Base-by-base conservation (phyloP, 805 yeast species). In the Clavispora carvajalis region DNA sequence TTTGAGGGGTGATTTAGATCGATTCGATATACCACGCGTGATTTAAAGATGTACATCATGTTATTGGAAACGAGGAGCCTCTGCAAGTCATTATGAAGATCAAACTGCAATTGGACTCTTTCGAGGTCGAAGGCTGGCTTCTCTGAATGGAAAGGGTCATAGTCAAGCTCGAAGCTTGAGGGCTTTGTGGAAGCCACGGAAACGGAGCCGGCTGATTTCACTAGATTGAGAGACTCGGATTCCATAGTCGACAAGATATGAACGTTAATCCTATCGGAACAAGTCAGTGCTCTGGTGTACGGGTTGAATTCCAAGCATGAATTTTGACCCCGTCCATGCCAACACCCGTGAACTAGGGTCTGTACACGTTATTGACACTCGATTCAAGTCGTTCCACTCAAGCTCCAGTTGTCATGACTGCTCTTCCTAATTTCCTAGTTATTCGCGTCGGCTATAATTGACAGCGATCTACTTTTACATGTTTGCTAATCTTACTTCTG, bases 101-200 rank as follows among this genome's bases (percentile, higher is more conserved):
- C 59, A 45, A 67, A 67, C 40, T 66, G 73, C 11, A 68, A 59
- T 46, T 59, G 71, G 3, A 68, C 73, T 16, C 57, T 56, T 39
- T 68, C 73, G 9, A 69, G 44, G 6, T 52, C 55, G 38, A 64
- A 60, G 5, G 45, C 37, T 1, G 65, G 66, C 10, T 39, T 39
- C 17, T 51, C 55, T 16, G n/a, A 22, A 15, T 17, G 19, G 15
- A 33, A 13, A 11, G 13, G 24, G 11, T 18, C 10, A 1, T 25
- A 7, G 23, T 31, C 35, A n/a, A 8, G 22, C 15, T 38, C 37
- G 17, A 34, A 25, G 11, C 31, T 34, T 3, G 33, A 30, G 23
- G 37, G 33, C 5, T 23, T 29, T 7, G 37, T 36, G 8, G 39
- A 36, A 5, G 21, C 22, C n/a, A 22, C 15, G 16, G 34, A 29